Evolutionary conservation across 1,284 basidiomycete species (phyloP).

Genomic region (Marasmius tenuissimus): DNA sequence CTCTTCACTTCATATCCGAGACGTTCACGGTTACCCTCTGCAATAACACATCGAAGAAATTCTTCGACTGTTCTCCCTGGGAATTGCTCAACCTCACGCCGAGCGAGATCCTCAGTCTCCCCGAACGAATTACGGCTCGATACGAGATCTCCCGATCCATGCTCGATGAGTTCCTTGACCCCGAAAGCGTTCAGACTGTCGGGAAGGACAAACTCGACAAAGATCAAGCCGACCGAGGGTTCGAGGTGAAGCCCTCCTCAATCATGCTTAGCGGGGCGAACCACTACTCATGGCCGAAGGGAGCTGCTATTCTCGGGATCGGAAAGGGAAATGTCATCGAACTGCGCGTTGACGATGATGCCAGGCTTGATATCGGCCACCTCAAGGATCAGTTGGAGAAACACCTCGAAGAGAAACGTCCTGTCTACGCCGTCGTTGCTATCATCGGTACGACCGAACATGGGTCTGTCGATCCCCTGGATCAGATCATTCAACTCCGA

Average conservation of each 20-base stretch:
- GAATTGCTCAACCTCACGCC: slow-evolving; percentile 33
- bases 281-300: slow-evolving; percentile 52
- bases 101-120: slow-evolving; percentile 26
- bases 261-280: slow-evolving; percentile 34
- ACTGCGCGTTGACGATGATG: slow-evolving; percentile 36
- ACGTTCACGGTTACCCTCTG: slow-evolving; percentile 28
- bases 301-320: slow-evolving; percentile 41
- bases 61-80: slow-evolving; percentile 26
- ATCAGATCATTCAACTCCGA: slow-evolving; percentile 35
- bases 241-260: not conserved
- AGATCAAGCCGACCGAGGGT: not conserved
- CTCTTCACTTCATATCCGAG: slow-evolving; percentile 27
- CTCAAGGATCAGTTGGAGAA: slow-evolving; percentile 30
- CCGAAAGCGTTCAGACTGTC: slow-evolving; percentile 35
- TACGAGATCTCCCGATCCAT: slow-evolving; percentile 27
- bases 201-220: slow-evolving; percentile 28
- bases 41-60: slow-evolving; percentile 20
- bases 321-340: slow-evolving; percentile 38
- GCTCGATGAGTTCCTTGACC: slow-evolving; percentile 22
- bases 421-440: slow-evolving; percentile 43
- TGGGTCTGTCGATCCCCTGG: slow-evolving; percentile 43
- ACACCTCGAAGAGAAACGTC: slow-evolving; percentile 24
- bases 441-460: slow-evolving; percentile 48
- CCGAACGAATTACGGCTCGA: slow-evolving; percentile 23
- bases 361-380: slow-evolving; percentile 33